Conservation (phyloP, 2,329 filamentous ascomycete species). For the Zasmidium angulare region DNA sequence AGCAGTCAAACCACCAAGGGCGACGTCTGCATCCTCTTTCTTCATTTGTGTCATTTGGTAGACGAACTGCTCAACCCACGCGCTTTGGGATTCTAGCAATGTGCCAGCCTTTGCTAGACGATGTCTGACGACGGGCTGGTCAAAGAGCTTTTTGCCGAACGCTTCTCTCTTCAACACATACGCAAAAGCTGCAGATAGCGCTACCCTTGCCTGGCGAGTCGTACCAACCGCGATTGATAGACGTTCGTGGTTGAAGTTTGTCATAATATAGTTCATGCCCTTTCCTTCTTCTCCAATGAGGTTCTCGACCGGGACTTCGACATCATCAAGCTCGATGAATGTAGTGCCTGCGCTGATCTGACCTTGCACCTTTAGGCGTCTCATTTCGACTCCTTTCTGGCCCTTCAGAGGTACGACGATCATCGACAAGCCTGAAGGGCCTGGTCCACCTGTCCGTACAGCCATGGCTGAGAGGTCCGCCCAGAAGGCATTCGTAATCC, state of each 20-base stretch:
- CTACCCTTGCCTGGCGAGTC: slow-evolving; percentile 63
- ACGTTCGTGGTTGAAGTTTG: slow-evolving; percentile 74
- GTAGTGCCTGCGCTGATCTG: slow-evolving; percentile 68
- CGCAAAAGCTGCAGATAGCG: slow-evolving; percentile 59
- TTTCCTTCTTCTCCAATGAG: slow-evolving; percentile 67
- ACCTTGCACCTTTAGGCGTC: slow-evolving; percentile 66
- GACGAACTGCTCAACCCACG: slow-evolving; percentile 71
- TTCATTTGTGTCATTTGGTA: slow-evolving; percentile 65
- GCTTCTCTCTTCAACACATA: slow-evolving; percentile 67
- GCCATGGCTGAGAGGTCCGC: slow-evolving; percentile 68
- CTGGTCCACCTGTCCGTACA: slow-evolving; percentile 68
- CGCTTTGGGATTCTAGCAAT: slow-evolving; percentile 66
- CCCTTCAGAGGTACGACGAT: slow-evolving; percentile 69
- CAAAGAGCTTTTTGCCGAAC: slow-evolving; percentile 67
- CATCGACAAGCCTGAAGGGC: slow-evolving; percentile 63
- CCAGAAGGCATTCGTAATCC: slow-evolving; percentile 76
- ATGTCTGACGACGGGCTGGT: slow-evolving; percentile 73
- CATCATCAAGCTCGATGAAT: slow-evolving; percentile 74
- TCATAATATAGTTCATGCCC: slow-evolving; percentile 65
- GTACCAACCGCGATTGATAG: slow-evolving; percentile 65
- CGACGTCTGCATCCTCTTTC: slow-evolving; percentile 59
- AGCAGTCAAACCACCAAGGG: slow-evolving; percentile 71
- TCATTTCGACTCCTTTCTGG: slow-evolving; percentile 66
- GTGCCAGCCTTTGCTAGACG: slow-evolving; percentile 70
- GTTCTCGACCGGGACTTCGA: slow-evolving; percentile 69